Evolutionary conservation across 495 filamentous ascomycete genomes (phyloP), one percentile per base, ranked within the genome.

Genomic region (Lindgomyces ingoldianus): DNA sequence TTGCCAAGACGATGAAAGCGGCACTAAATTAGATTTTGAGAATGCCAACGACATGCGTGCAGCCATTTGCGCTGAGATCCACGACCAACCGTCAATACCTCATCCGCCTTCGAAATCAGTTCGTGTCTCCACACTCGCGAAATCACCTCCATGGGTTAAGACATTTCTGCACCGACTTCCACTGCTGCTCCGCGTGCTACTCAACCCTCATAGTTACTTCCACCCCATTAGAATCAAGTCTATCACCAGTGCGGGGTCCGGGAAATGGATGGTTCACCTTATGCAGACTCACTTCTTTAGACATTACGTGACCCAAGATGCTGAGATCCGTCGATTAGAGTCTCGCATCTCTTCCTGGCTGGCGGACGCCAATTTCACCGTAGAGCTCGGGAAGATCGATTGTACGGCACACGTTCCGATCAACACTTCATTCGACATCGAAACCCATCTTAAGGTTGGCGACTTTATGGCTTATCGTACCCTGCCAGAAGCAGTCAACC

Each of bases 391-490:
- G 3, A 57, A 57, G 2, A 64, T 78, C 26, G 55, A 66, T 6
- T 70, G 70, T 19, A 53, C 67, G 9, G 72, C 65, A 0, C 71
- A 73, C 54, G 73, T 76, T 3, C 74, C 75, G 16, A 59, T 75
- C 11, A 70, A 70, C 49, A 65, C 71, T 14, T 54, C 53, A 0
- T 74, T 69, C 59, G 72, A 75, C 18, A 76, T 78, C 30, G 57
- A 65, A 10, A 67, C 52, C 55, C 58, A 70, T 11, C 62, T 78
- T 33, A 62, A 65, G 14, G 66, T 75, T 55, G 57, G 57, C 3
- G 74, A 76, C 45, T 57, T 78, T 26, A 71, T 74, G 68, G 73
- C 72, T 0, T 74, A 75, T 46, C 74, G 75, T 25, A 67, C 68
- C 12, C 39, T 73, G 3, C 70, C 73, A 2, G 57, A 67, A 6